Percentiles rank a stretch among this genome's conserved stretches.
phyloP scores from a whole-genome alignment of 1,139 yeast genomes.

The Taphrina betulina region DNA sequence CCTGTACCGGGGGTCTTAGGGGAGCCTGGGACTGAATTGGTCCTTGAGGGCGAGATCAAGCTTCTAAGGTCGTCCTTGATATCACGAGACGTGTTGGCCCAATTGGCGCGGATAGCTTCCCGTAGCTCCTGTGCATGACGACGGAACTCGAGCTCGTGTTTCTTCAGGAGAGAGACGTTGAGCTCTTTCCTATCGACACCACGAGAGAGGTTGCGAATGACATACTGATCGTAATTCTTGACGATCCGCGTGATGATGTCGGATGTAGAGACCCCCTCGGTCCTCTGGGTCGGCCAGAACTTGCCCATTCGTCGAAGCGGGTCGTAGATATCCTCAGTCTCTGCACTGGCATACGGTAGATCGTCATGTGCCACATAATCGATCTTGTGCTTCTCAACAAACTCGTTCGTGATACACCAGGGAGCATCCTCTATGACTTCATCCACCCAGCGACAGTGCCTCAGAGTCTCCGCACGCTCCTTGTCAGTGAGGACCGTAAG shows the following conservation, averaged over 20 bases:
- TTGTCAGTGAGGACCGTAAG: conserved; percentile 82
- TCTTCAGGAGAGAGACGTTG: conserved; percentile 94
- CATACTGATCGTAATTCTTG: conserved; percentile 90
- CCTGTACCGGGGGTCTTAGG: conserved; percentile 24
- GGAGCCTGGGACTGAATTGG: conserved; percentile 22
- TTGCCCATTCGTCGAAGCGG: conserved; percentile 88
- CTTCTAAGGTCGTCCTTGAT: conserved; percentile 31
- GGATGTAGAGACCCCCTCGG: conserved; percentile 93
- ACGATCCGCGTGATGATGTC: conserved; percentile 94
- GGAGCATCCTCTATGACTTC: conserved; percentile 94
- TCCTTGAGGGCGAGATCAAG: conserved; percentile 17
- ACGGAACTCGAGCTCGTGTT: conserved; percentile 89
- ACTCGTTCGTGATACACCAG: conserved; percentile 87
- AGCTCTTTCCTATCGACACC: conserved; percentile 96
- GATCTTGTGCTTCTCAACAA: conserved; percentile 71
- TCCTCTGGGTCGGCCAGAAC: conserved; percentile 91
- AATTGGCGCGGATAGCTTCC: conserved; percentile 43
- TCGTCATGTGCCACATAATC: conserved; percentile 99
- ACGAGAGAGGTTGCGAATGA: conserved; percentile 94
- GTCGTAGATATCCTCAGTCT: conserved; percentile 80
- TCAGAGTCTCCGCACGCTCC: conserved; percentile 83
- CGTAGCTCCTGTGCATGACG: conserved; percentile 87
- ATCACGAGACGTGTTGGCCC: conserved; percentile 33
- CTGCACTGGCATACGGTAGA: conserved; percentile 80
- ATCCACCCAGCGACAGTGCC: conserved; percentile 95